Conservation (phyloP, 1,284 basidiomycete genomes). For the Volvariella surrecta region DNA sequence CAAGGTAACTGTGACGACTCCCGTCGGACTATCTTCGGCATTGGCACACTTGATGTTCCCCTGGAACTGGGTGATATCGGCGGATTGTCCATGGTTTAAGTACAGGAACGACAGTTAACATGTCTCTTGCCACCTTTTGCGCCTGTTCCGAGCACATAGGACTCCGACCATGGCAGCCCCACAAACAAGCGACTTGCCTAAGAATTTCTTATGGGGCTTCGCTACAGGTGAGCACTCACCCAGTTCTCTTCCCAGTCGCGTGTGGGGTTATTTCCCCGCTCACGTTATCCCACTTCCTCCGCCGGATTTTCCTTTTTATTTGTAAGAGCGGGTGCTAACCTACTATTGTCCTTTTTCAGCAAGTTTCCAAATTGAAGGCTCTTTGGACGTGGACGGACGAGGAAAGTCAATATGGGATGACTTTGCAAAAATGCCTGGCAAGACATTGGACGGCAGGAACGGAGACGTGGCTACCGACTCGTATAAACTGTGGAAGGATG, state of each 20-base stretch:
- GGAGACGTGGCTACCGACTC: conserved; percentile 71
- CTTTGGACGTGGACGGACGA: conserved; percentile 49
- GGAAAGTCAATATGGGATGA: conserved; percentile 73
- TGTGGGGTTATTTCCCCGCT: background rate
- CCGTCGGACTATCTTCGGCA: conserved; percentile 29
- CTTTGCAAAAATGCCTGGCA: conserved; percentile 59
- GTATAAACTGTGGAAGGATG: conserved; percentile 62
- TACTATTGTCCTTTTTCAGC: conserved; percentile 31
- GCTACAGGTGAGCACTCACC: conserved; percentile 46
- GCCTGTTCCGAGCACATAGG: conserved; percentile 11
- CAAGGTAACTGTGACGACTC: conserved; percentile 9
- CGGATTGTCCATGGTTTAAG: conserved; percentile 29
- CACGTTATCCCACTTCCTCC: conserved; percentile 5
- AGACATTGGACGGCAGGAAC: conserved; percentile 60
- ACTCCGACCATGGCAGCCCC: conserved; percentile 23
- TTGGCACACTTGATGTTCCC: conserved; percentile 22
- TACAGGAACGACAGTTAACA: conserved; percentile 15
- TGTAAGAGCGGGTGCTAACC: background rate
- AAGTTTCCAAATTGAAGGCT: conserved; percentile 64
- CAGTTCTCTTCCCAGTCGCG: background rate
- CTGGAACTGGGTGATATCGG: conserved; percentile 31
- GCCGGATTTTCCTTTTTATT: too few species aligned
- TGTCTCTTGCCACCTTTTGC: conserved; percentile 18
- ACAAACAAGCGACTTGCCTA: conserved; percentile 26
- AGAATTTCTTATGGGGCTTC: conserved; percentile 65